These are phyloP conservation scores for Daldinia loculata DNA, from an alignment of 495 filamentous ascomycete genomes.

Conservation along the genomic window DNA sequence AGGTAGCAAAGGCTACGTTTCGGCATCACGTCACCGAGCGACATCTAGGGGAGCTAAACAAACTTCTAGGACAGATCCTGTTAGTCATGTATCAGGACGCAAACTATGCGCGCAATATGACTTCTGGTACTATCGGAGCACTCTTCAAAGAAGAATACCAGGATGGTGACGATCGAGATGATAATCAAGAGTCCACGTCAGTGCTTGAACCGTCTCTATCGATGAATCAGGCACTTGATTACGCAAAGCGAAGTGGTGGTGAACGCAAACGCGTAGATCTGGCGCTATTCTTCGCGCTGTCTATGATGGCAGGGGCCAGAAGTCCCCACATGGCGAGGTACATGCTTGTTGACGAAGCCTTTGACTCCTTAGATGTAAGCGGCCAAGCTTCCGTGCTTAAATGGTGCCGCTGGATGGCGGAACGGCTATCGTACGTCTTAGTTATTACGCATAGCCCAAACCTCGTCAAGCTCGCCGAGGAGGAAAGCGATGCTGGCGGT, in stretches of 20 bases:
- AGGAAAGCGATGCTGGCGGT: constrained; percentile 23
- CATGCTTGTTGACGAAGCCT: constrained; percentile 48
- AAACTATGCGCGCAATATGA: constrained; percentile 36
- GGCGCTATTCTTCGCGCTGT: constrained; percentile 48
- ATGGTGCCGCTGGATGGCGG: constrained; percentile 41
- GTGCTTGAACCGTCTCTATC: constrained; percentile 37
- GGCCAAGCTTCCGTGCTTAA: constrained; percentile 44
- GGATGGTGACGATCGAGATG: constrained; percentile 3
- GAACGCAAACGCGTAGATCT: constrained; percentile 50
- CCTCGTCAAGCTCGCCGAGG: constrained; percentile 18
- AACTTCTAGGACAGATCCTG: constrained; percentile 41
- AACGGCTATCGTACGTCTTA: constrained; percentile 32
- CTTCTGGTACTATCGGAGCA: constrained; percentile 37
- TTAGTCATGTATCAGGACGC: constrained; percentile 44
- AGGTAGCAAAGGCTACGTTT: constrained; percentile 33
- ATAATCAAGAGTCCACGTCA: background rate
- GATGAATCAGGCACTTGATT: constrained; percentile 34
- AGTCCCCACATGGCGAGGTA: constrained; percentile 46
- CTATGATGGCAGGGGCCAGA: constrained; percentile 42
- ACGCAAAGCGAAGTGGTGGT: constrained; percentile 47
- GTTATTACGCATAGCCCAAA: constrained; percentile 41
- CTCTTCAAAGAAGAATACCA: constrained; percentile 21
- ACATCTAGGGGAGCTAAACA: constrained; percentile 44
- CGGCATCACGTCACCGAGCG: constrained; percentile 37
- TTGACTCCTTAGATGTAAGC: constrained; percentile 44